Conservation (phyloP, 2,329 filamentous ascomycete genomes). For the Dothidotthia symphoricarpi region DNA sequence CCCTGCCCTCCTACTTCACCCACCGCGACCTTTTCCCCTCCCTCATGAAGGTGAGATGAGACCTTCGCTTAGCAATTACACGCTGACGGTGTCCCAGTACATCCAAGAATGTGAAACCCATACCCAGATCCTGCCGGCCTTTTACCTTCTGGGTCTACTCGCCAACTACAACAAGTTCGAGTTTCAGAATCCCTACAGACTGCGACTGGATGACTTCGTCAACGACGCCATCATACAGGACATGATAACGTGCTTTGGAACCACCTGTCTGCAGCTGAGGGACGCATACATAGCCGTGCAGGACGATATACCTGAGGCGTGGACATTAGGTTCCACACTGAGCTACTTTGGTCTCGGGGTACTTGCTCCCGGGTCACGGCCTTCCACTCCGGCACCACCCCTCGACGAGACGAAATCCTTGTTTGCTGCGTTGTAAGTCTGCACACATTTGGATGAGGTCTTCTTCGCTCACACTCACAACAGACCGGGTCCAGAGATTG, state of each 20-base stretch:
- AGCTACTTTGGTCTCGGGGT: conserved; percentile 80
- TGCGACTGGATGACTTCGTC: conserved; percentile 91
- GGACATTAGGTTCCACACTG: conserved; percentile 78
- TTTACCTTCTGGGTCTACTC: conserved; percentile 79
- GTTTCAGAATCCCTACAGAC: conserved; percentile 91
- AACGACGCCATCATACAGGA: conserved; percentile 84
- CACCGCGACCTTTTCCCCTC: conserved; percentile 92
- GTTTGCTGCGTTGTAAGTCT: conserved; percentile 71
- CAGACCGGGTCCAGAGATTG: conserved; percentile 76
- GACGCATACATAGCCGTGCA: conserved; percentile 80
- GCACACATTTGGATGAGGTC: too few relatives aligned
- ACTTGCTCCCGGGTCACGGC: conserved; percentile 66
- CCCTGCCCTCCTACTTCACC: conserved; percentile 89
- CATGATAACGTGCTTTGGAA: conserved; percentile 73
- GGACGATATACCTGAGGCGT: conserved; percentile 86
- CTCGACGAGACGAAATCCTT: conserved; percentile 78
- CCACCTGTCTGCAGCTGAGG: conserved; percentile 66
- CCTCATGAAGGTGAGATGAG: conserved; percentile 73
- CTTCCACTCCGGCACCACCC: conserved; percentile 61
- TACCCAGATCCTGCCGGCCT: conserved; percentile 66
- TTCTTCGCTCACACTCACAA: conserved; percentile 10
- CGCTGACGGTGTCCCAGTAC: conserved; percentile 55
- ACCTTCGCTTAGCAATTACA: neutral
- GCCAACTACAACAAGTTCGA: conserved; percentile 99
- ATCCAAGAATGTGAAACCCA: conserved; percentile 72